Conservation (phyloP, 495 filamentous ascomycete genomes). For the Tuber magnatum region DNA sequence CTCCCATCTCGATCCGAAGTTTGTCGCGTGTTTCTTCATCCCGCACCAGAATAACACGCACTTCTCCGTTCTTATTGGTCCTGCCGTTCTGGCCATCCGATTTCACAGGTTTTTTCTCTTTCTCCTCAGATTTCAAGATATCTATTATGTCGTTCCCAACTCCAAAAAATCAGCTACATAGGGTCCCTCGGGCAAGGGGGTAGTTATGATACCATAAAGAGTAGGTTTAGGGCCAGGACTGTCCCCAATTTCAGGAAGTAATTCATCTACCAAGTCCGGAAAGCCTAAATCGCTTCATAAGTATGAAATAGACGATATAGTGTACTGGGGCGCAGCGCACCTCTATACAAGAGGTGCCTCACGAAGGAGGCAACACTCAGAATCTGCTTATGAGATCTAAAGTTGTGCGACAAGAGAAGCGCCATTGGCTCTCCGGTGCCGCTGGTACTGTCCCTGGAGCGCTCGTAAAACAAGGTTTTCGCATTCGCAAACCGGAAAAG, state of each 20-base stretch:
- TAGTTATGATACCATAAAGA: slow-evolving; percentile 35
- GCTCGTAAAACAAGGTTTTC: slow-evolving; percentile 43
- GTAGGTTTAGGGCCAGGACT: slow-evolving; percentile 43
- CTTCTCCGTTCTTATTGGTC: slow-evolving; percentile 43
- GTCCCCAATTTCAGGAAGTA: slow-evolving; percentile 44
- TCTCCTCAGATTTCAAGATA: not conserved
- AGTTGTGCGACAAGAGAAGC: not conserved
- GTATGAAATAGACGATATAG: not conserved
- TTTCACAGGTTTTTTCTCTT: not conserved
- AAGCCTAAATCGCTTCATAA: slow-evolving; percentile 37
- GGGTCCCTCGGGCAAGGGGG: not conserved
- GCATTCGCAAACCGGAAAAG: slow-evolving; percentile 46
- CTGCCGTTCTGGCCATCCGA: not conserved
- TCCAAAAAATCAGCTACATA: slow-evolving; percentile 1
- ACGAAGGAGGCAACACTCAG: not conserved
- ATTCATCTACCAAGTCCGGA: slow-evolving; percentile 45
- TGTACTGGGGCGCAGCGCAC: not conserved
- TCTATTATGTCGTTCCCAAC: not conserved
- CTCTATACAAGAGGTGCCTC: not conserved
- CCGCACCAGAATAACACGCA: slow-evolving; percentile 47
- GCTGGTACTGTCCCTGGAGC: slow-evolving; percentile 29
- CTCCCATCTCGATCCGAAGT: slow-evolving; percentile 30
- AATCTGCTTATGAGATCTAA: not conserved
- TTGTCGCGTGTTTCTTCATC: slow-evolving; percentile 33
- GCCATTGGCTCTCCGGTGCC: slow-evolving; percentile 32